Evolutionary conservation across 805 yeast genomes (phyloP).

Genomic region (Cyberlindnera maclurae): DNA sequence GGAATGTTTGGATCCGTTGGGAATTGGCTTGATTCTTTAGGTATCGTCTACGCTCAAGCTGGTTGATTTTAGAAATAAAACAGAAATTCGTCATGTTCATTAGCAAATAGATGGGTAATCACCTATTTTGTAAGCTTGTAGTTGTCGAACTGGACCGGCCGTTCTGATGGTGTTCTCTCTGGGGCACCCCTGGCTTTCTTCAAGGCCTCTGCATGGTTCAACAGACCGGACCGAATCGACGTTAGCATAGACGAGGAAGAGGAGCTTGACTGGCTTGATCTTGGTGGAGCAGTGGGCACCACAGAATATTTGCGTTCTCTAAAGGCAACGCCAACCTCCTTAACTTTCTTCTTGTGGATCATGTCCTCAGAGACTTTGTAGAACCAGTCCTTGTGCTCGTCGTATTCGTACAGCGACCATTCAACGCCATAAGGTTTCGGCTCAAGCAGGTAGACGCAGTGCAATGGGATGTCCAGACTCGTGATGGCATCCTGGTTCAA

Average conservation of each 20-base stretch:
- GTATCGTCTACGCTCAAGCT: conserved; percentile 48
- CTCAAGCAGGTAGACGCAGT: conserved; percentile 83
- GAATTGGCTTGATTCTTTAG: conserved; percentile 69
- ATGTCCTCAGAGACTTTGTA: conserved; percentile 45
- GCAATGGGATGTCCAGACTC: conserved; percentile 87
- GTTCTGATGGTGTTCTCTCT: conserved; percentile 1
- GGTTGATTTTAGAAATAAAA: neutral
- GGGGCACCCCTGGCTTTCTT: conserved; percentile 18
- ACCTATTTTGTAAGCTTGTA: too few relatives aligned
- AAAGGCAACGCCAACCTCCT: conserved; percentile 64
- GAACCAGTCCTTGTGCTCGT: conserved; percentile 74
- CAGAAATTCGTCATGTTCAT: too few relatives aligned
- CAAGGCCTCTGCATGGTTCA: conserved; percentile 4
- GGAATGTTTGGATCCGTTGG: conserved; percentile 71
- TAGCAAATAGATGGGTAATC: too few relatives aligned
- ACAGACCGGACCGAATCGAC: neutral
- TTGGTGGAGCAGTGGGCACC: conserved; percentile 66
- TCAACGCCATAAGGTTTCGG: conserved; percentile 95
- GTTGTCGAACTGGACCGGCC: too few relatives aligned
- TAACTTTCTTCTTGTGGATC: conserved; percentile 43
- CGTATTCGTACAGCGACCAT: conserved; percentile 84
- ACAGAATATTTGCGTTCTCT: conserved; percentile 66
- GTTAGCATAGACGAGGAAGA: conserved; percentile 1
- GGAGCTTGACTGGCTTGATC: conserved; percentile 6
- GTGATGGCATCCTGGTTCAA: conserved; percentile 74